A percentile compares a stretch with the other conserved stretches of the same genome.
Evolutionary conservation across 768 basidiomycete species (phyloP).

Genomic region (Naematelia aurantialba): DNA sequence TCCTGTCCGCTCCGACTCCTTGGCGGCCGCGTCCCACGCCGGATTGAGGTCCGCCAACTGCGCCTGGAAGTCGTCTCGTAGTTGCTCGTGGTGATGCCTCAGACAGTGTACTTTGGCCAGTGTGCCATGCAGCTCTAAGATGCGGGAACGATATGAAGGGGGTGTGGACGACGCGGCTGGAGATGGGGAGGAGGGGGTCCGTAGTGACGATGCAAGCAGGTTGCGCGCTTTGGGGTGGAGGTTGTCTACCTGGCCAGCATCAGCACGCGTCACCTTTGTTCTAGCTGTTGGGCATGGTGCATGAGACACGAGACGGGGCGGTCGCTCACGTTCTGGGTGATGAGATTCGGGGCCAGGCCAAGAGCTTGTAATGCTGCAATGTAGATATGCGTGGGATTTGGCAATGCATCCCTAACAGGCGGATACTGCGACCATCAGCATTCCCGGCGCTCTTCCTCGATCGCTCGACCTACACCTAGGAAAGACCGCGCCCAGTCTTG

Average conservation of each 20-base stretch:
- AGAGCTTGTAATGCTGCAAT: conserved; percentile 76
- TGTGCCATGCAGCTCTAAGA: conserved; percentile 85
- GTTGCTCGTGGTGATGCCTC: conserved; percentile 62
- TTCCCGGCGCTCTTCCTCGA: too few relatives aligned
- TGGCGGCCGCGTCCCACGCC: conserved; percentile 62
- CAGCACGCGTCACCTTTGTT: neutral
- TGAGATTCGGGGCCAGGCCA: conserved; percentile 59
- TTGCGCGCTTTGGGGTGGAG: conserved; percentile 72
- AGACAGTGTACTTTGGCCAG: conserved; percentile 79
- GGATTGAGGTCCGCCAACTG: conserved; percentile 72
- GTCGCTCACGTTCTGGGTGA: conserved; percentile 58
- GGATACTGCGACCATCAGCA: conserved; percentile 65
- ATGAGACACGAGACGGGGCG: neutral
- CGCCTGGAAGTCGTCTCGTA: conserved; percentile 68
- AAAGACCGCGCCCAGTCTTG: conserved; percentile 61
- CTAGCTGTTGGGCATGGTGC: neutral
- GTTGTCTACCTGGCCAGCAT: conserved; percentile 68
- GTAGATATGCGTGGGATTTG: conserved; percentile 85
- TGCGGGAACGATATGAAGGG: conserved; percentile 38
- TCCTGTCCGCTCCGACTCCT: conserved; percentile 57
- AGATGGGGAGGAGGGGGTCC: conserved; percentile 53
- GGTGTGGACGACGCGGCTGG: conserved; percentile 39
- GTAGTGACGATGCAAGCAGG: conserved; percentile 16
- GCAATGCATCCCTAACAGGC: conserved; percentile 72
- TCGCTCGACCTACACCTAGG: conserved; percentile 29